A percentile compares a stretch with the other conserved stretches of the same genome.
phyloP scores from a whole-genome alignment of 163 green algal species.

The Scenedesmus sp. region DNA sequence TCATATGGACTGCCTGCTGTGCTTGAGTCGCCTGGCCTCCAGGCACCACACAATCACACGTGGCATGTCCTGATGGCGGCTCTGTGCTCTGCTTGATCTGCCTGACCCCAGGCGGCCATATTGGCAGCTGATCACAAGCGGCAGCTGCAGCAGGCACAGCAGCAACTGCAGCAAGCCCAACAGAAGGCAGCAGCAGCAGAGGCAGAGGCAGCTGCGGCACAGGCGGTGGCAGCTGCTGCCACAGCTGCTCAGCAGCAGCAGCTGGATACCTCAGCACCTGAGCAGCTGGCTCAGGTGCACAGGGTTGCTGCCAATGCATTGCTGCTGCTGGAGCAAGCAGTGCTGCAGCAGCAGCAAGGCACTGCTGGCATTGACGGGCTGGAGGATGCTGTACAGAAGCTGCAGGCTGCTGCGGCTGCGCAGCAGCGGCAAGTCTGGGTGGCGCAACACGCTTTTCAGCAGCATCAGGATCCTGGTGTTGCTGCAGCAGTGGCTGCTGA shows the following conservation, averaged over 20 bases:
- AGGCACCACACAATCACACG: too few species aligned
- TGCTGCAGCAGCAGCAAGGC: constrained; percentile 23
- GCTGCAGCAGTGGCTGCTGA: background rate
- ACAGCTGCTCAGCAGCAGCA: background rate
- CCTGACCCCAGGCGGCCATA: background rate
- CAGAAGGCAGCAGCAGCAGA: background rate
- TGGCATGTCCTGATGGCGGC: background rate
- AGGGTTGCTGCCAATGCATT: background rate
- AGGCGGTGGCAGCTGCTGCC: background rate
- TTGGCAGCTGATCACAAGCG: background rate
- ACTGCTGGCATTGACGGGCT: background rate
- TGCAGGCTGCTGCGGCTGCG: background rate
- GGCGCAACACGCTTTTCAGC: too few species aligned
- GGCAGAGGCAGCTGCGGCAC: background rate
- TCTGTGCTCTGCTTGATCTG: background rate
- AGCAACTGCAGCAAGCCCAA: background rate
- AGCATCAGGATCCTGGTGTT: background rate
- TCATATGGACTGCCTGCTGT: too few species aligned
- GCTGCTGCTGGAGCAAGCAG: constrained; percentile 9
- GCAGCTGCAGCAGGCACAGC: background rate
- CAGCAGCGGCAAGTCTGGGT: background rate
- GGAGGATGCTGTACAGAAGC: background rate
- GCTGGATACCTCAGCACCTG: background rate
- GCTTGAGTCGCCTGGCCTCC: too few species aligned
- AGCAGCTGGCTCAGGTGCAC: constrained; percentile 17